A percentile compares a stretch with the other conserved stretches of the same genome.
Conservation (phyloP, 1,284 basidiomycete species). For the Puccinia horiana region DNA sequence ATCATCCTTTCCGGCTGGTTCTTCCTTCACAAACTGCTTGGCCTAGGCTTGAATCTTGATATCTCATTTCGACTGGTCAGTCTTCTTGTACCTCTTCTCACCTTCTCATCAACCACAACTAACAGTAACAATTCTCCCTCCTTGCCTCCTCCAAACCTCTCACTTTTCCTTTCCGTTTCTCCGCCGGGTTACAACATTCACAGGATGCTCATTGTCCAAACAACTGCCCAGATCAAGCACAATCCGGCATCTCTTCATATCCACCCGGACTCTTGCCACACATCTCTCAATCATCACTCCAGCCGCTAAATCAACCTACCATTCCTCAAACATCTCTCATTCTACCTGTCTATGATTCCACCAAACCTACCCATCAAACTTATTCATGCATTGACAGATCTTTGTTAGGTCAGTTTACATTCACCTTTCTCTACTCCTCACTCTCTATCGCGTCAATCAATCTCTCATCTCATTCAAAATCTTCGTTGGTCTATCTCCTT, state of each 20-base stretch:
- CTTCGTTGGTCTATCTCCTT: neutral
- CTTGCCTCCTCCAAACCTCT: neutral
- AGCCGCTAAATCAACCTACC: neutral
- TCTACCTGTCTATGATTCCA: constrained; percentile 6
- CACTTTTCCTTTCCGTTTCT: neutral
- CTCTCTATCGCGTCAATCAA: neutral
- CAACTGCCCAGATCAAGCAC: neutral
- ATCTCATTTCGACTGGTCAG: neutral
- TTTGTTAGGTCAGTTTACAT: neutral
- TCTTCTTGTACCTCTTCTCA: neutral
- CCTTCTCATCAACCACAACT: neutral
- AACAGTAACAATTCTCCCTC: no score
- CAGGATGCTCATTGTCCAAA: constrained; percentile 12
- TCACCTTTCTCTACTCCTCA: neutral
- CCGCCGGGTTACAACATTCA: neutral
- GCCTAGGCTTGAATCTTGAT: constrained; percentile 1
- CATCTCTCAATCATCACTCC: constrained; percentile 14
- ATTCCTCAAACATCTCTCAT: neutral
- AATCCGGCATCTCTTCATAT: neutral
- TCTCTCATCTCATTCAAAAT: no score
- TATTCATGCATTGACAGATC: constrained; percentile 7
- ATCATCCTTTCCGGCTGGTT: neutral
- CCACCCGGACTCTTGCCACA: neutral
- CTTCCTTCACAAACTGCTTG: neutral
- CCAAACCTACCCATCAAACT: neutral